Evolutionary conservation across 1,284 basidiomycete species (phyloP), one percentile per base, ranked within the genome.

Genomic region (Sutorius eximius): DNA sequence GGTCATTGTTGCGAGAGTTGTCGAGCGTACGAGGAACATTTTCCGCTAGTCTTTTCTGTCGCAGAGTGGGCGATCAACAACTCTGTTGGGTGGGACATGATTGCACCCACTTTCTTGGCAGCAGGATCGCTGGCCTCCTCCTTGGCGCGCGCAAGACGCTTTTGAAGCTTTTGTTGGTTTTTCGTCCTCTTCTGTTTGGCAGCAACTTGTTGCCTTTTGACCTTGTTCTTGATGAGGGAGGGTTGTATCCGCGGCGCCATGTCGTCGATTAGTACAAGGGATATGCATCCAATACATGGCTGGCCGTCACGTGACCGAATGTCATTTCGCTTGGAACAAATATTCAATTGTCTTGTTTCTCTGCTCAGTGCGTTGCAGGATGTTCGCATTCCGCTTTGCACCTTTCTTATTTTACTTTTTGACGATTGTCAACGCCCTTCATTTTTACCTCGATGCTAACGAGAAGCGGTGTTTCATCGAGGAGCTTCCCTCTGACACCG

Each of bases 391-490:
- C 36, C 65, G 65, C 30, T 50, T 51, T 51, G 50, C 40, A 12
- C 49, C 38, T 43, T 34, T 71, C 22, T 49, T 71, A 16, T 49
- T 67, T 2, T 40, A 57, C 29, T 42, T 66, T 56, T 43, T 66
- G 30, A 63, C 65, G 52, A 41, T 58, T 20, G 60, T 55, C 0
- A 59, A 71, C 29, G 69, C 66, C 32, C 83, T 96, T 45, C 93
- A 96, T 70, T 93, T 95, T 71, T 96, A 96, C 68, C 83, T 96
- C 56, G 92, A 95, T 69, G 87, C 91, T n/a, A 87, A 89, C 66
- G 91, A 96, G 73, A 87, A 87, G 68, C 81, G 91, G 60, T 99
- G 97, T 73, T 99, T 99, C 76, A 83, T 98, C 59, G 97, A 99
- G 72, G 97, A 99, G 73, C 79, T 99, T 38, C 96, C 96, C n/a